A percentile compares a stretch with the other conserved stretches of the same genome.
phyloP scores from a whole-genome alignment of 176 grass and related monocot genomes.

The Aegilops sharonensis region DNA sequence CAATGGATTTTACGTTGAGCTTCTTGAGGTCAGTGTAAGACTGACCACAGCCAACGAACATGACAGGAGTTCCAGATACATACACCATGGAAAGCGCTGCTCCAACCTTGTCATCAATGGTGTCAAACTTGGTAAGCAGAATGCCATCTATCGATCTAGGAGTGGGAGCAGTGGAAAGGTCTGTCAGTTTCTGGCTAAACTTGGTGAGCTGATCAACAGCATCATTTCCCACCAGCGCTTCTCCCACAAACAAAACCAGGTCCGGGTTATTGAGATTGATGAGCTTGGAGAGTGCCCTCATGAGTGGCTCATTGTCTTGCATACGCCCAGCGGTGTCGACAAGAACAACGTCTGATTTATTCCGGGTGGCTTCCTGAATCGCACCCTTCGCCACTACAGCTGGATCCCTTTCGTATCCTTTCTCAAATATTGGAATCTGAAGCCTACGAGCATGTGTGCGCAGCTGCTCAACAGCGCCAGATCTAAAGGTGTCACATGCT shows the following conservation, averaged over 20 bases:
- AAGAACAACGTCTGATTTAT: slow-evolving; percentile 73
- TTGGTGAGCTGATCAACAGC: slow-evolving; percentile 78
- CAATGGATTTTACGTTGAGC: slow-evolving; percentile 2
- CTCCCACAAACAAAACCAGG: slow-evolving; percentile 71
- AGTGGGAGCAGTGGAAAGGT: slow-evolving; percentile 7
- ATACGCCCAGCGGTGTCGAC: slow-evolving; percentile 75
- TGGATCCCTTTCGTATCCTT: slow-evolving; percentile 73
- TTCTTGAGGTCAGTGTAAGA: slow-evolving; percentile 17
- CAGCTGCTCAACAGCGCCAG: slow-evolving; percentile 95
- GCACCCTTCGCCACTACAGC: slow-evolving; percentile 74
- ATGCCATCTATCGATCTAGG: slow-evolving; percentile 3
- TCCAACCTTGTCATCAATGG: slow-evolving; percentile 19
- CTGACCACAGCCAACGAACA: slow-evolving; percentile 19
- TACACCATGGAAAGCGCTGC: slow-evolving; percentile 19
- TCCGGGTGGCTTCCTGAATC: slow-evolving; percentile 63
- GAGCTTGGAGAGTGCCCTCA: slow-evolving; percentile 80
- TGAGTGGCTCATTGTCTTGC: slow-evolving; percentile 76
- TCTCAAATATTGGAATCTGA: slow-evolving; percentile 86
- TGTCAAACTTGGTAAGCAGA: slow-evolving; percentile 8
- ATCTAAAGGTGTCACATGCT: slow-evolving; percentile 91
- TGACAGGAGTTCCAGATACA: slow-evolving; percentile 16
- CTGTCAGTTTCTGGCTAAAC: slow-evolving; percentile 47
- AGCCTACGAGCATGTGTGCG: slow-evolving; percentile 78
- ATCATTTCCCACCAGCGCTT: slow-evolving; percentile 79
- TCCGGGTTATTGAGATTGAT: slow-evolving; percentile 73